Percentiles rank a stretch among this genome's conserved stretches.
phyloP scores from a whole-genome alignment of 1,284 basidiomycete genomes.

The Irpex sp. region DNA sequence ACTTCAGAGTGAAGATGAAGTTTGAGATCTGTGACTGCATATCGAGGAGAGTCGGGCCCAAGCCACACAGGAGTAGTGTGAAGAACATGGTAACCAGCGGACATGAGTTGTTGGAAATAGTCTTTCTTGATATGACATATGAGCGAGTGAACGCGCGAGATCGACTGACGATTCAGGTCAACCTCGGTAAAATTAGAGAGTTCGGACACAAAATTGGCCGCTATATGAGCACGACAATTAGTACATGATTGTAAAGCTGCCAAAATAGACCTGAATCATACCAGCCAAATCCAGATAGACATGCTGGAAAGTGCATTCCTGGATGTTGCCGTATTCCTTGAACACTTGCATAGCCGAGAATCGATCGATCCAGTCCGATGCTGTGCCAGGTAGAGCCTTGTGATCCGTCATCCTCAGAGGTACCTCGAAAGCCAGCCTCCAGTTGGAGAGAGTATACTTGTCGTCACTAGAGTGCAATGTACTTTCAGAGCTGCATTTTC shows the following conservation, averaged over 20 bases:
- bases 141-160: conserved; percentile 18
- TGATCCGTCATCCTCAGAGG: neutral
- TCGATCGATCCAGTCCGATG: neutral
- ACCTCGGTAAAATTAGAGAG: conserved; percentile 23
- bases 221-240: conserved; percentile 14
- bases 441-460: neutral
- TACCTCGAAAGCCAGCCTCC: neutral
- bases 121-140: conserved; percentile 22
- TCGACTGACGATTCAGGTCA: conserved; percentile 15
- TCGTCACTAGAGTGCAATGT: neutral
- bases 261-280: neutral
- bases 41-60: conserved; percentile 17
- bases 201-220: conserved; percentile 23
- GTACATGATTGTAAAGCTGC: neutral
- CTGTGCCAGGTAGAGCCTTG: neutral
- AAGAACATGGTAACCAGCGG: conserved; percentile 23
- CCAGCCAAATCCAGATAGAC: neutral
- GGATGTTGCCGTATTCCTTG: neutral
- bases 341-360: neutral
- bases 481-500: neutral
- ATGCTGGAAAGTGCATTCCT: neutral
- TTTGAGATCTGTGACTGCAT: conserved; percentile 13
- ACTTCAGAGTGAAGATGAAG: neutral
- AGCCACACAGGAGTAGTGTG: conserved; percentile 20
- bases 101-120: conserved; percentile 27